Percentiles rank a stretch among this genome's conserved stretches.
phyloP scores from a whole-genome alignment of 345 rosid genomes.

The Physaria fendleri region DNA sequence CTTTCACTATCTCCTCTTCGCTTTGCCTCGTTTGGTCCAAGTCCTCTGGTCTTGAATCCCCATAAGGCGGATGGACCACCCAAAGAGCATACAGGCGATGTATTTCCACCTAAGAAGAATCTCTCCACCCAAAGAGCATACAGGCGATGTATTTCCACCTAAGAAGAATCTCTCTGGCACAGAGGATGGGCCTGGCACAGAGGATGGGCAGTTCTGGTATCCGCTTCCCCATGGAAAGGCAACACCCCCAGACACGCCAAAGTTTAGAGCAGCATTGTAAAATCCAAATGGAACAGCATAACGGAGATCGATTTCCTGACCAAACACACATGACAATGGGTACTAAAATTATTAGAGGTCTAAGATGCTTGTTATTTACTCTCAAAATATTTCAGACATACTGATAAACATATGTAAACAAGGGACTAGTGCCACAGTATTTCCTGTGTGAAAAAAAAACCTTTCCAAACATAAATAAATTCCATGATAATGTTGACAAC shows the following conservation, averaged over 20 bases:
- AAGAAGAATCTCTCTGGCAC: constrained; percentile 85
- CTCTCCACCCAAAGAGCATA: constrained; percentile 68
- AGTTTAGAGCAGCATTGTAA: constrained; percentile 61
- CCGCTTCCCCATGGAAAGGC: constrained; percentile 75
- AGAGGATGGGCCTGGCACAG: too few relatives aligned
- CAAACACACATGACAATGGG: neutral
- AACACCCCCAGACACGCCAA: constrained; percentile 74
- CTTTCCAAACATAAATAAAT: neutral
- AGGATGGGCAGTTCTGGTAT: constrained; percentile 38
- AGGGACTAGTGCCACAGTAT: neutral
- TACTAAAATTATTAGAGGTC: neutral
- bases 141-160: constrained; percentile 88
- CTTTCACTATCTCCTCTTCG: constrained; percentile 45
- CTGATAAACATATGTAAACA: neutral
- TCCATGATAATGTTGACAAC: neutral
- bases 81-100: too few relatives aligned
- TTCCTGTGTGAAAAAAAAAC: neutral
- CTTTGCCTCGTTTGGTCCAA: constrained; percentile 76
- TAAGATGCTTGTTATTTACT: too few relatives aligned
- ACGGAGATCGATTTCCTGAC: constrained; percentile 79
- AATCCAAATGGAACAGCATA: constrained; percentile 78
- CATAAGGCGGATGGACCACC: constrained; percentile 75
- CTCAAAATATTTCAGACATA: too few relatives aligned
- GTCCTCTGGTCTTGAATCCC: constrained; percentile 78
- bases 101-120: too few relatives aligned